These are phyloP conservation scores for Paraurostyla sp. DNA, from an alignment of 73 alveolate genomes.

Conservation along the genomic window DNA sequence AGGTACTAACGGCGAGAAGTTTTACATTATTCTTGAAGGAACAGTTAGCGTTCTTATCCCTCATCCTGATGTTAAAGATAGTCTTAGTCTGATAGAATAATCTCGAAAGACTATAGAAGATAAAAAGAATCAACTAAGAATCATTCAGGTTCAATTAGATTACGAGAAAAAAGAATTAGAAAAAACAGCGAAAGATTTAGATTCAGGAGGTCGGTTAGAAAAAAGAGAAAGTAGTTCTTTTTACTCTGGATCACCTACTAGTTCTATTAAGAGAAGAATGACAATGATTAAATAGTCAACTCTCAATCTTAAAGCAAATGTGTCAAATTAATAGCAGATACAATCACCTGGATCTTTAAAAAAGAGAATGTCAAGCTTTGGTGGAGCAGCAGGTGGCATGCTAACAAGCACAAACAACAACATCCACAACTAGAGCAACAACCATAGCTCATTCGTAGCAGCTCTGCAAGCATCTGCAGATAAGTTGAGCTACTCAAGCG, in stretches of 20 bases:
- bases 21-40: slow-evolving; percentile 74
- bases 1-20: slow-evolving; percentile 66
- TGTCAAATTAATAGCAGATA: neutral
- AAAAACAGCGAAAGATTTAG: neutral
- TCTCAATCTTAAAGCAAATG: neutral
- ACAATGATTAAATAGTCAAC: neutral
- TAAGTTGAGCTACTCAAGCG: no score
- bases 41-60: slow-evolving; percentile 69
- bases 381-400: no score
- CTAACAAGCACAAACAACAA: no score
- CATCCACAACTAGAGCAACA: no score
- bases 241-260: neutral
- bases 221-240: neutral
- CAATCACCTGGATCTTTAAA: no score
- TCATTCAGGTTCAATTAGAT: neutral
- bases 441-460: no score
- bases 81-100: neutral
- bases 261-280: neutral
- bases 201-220: neutral
- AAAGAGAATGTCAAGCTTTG: no score
- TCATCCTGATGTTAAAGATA: slow-evolving; percentile 51
- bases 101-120: neutral
- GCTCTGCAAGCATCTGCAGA: no score
- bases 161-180: neutral
- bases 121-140: neutral